Conservation (phyloP, 2,329 filamentous ascomycete genomes). For the Calonectria montana region DNA sequence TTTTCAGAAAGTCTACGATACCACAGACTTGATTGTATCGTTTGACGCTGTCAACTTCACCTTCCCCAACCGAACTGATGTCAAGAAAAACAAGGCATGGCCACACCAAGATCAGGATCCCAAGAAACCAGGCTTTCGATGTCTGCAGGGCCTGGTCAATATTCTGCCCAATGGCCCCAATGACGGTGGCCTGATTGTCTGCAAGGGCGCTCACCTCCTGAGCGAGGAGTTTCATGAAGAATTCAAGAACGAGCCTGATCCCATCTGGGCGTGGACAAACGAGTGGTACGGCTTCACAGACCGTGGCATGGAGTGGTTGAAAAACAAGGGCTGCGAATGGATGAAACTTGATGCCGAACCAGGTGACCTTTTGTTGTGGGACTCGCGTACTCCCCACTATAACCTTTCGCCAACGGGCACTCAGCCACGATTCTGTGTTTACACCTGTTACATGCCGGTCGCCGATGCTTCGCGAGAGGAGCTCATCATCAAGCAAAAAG, state of each 20-base stretch:
- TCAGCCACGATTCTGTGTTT: constrained; percentile 49
- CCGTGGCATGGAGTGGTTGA: constrained; percentile 48
- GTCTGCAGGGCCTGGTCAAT: constrained; percentile 62
- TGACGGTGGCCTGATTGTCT: constrained; percentile 47
- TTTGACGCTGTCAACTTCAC: constrained; percentile 51
- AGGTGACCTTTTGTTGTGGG: constrained; percentile 53
- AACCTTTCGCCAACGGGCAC: constrained; percentile 49
- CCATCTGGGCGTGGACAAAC: constrained; percentile 48
- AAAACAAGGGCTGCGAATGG: constrained; percentile 44
- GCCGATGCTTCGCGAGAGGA: constrained; percentile 40
- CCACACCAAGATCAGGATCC: constrained; percentile 21
- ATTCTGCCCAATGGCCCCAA: constrained; percentile 43
- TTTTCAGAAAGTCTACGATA: constrained; percentile 57
- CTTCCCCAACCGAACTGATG: constrained; percentile 52
- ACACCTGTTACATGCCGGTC: constrained; percentile 34
- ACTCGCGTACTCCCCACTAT: constrained; percentile 52
- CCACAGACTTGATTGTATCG: constrained; percentile 58
- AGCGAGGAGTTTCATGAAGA: constrained; percentile 48
- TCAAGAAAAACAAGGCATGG: constrained; percentile 18
- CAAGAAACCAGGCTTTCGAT: constrained; percentile 53
- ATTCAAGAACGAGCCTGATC: constrained; percentile 41
- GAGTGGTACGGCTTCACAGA: constrained; percentile 45
- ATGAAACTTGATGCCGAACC: constrained; percentile 53
- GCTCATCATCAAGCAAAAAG: constrained; percentile 51
- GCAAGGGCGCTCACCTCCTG: constrained; percentile 10